Evolutionary conservation across 331 rosid species (phyloP).

Genomic region (Acacia pycnantha): DNA sequence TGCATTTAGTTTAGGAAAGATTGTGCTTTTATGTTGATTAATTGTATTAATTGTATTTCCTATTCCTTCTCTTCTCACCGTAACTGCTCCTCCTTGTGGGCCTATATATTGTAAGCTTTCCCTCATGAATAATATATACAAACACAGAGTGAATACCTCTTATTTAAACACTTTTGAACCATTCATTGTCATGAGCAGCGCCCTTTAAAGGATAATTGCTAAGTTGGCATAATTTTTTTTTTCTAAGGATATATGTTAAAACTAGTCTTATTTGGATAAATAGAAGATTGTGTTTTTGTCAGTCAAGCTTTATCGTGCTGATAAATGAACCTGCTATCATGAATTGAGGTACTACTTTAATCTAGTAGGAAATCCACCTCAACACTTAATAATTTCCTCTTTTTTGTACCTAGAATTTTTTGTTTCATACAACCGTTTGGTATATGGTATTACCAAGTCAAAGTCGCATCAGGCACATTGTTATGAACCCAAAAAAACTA

Average conservation of each 20-base stretch:
- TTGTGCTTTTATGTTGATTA: too few species aligned
- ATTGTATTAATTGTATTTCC: too few species aligned
- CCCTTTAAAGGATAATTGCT: neutral
- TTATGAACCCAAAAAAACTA: neutral
- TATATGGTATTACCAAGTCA: neutral
- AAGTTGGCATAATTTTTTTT: too few species aligned
- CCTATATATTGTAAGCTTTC: too few species aligned
- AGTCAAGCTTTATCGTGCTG: neutral
- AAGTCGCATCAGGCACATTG: neutral
- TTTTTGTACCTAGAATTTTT: neutral
- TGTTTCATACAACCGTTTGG: neutral
- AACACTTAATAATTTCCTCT: neutral
- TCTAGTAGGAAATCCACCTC: neutral
- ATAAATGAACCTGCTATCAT: neutral
- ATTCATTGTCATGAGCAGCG: neutral
- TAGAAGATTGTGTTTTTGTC: neutral
- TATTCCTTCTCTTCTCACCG: too few species aligned
- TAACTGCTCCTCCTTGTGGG: too few species aligned
- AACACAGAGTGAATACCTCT: too few species aligned
- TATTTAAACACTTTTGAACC: too few species aligned
- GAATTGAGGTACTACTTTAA: neutral
- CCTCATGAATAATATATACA: too few species aligned
- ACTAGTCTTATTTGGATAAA: neutral
- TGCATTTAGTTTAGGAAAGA: too few species aligned
- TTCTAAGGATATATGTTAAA: neutral